phyloP scores from a whole-genome alignment of 1,284 basidiomycete genomes.

The Sanghuangporus sanghuang region DNA sequence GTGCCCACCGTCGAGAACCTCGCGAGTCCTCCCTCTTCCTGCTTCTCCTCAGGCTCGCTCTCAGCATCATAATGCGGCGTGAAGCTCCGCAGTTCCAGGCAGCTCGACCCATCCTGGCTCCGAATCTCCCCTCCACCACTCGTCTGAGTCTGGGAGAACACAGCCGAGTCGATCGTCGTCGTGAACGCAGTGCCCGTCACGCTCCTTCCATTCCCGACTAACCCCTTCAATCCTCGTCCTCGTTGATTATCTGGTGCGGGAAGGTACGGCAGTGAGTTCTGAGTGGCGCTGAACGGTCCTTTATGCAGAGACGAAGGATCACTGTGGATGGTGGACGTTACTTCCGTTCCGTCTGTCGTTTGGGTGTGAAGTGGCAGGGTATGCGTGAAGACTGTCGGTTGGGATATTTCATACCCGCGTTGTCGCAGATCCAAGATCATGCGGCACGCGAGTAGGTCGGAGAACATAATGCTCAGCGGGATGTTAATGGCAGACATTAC shows the following conservation, averaged over 20 bases:
- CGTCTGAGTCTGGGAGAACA: slow-evolving; percentile 3
- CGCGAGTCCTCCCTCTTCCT: neutral
- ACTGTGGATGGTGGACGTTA: neutral
- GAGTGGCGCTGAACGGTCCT: neutral
- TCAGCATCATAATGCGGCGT: neutral
- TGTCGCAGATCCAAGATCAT: slow-evolving; percentile 76
- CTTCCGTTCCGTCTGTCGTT: neutral
- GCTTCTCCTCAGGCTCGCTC: neutral
- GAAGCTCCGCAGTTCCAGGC: slow-evolving; percentile 4
- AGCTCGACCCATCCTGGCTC: neutral
- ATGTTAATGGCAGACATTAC: slow-evolving; percentile 80
- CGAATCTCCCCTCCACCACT: neutral
- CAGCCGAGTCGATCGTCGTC: slow-evolving; percentile 12
- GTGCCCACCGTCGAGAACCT: neutral
- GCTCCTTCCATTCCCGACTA: neutral
- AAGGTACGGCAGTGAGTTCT: neutral
- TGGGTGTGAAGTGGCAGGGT: slow-evolving; percentile 6
- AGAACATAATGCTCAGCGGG: slow-evolving; percentile 80
- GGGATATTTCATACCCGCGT: slow-evolving; percentile 42
- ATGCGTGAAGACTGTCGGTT: slow-evolving; percentile 8
- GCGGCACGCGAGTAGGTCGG: slow-evolving; percentile 71
- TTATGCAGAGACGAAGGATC: neutral
- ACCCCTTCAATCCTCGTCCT: neutral
- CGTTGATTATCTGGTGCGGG: neutral
- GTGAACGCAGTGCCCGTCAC: neutral